Evolutionary conservation across 1,284 basidiomycete genomes (phyloP).

Genomic region (Cryptococcus sp.): DNA sequence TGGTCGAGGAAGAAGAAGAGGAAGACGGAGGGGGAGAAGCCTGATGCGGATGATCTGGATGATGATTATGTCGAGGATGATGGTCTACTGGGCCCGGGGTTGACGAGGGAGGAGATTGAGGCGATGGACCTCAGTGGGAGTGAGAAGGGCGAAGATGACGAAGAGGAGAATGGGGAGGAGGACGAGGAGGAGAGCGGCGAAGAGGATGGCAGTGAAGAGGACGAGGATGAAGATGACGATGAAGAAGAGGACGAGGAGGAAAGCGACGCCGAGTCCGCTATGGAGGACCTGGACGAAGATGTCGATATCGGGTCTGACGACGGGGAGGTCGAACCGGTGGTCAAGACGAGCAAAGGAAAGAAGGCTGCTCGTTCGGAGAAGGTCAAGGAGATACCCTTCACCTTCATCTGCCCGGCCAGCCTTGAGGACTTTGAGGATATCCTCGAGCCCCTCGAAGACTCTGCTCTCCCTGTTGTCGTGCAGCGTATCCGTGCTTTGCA

Average conservation of each 20-base stretch:
- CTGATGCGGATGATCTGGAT: conserved; percentile 75
- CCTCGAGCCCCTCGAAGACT: conserved; percentile 63
- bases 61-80: conserved; percentile 68
- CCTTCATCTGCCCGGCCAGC: conserved; percentile 79
- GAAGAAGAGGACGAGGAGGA: conserved; percentile 43
- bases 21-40: conserved; percentile 57
- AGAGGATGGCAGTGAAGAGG: conserved; percentile 37
- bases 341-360: conserved; percentile 28
- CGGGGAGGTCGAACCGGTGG: conserved; percentile 33
- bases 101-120: conserved; percentile 47
- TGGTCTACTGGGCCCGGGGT: conserved; percentile 57
- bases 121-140: conserved; percentile 31
- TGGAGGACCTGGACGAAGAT: conserved; percentile 36
- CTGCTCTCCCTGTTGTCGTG: conserved; percentile 75
- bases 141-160: conserved; percentile 39
- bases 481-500: conserved; percentile 88
- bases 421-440: conserved; percentile 88
- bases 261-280: conserved; percentile 25
- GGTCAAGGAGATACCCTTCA: conserved; percentile 79
- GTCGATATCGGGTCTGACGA: conserved; percentile 36
- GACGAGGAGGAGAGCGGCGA: conserved; percentile 32
- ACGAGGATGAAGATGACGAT: conserved; percentile 37
- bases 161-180: conserved; percentile 28
- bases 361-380: conserved; percentile 57
- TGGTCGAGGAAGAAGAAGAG: conserved; percentile 46